Conservation (phyloP, 441 rosid genomes). For the Macaranga tanarius region DNA sequence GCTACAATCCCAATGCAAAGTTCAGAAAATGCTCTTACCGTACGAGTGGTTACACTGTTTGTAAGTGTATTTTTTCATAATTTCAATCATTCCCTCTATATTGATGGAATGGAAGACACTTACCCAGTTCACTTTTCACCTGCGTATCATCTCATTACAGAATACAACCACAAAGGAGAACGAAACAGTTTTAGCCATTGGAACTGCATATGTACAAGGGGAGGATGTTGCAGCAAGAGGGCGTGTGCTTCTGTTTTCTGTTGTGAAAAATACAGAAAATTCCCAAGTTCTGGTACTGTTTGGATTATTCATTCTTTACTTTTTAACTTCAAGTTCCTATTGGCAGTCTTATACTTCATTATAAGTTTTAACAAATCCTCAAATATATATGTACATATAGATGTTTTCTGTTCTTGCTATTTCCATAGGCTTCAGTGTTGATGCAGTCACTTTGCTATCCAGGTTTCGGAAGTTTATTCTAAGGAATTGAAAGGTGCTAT, state of each 20-base stretch:
- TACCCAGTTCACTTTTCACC: slow-evolving; percentile 16
- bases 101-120: slow-evolving; percentile 6
- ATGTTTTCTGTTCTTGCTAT: slow-evolving; percentile 4
- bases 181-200: slow-evolving; percentile 86
- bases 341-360: background rate
- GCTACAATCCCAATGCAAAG: slow-evolving; percentile 96
- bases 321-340: background rate
- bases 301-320: slow-evolving; percentile 1
- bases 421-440: slow-evolving; percentile 5
- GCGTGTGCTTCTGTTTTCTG: slow-evolving; percentile 82
- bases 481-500: slow-evolving; percentile 97
- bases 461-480: slow-evolving; percentile 97
- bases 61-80: slow-evolving; percentile 54
- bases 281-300: slow-evolving; percentile 65
- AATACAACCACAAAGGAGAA: slow-evolving; percentile 80
- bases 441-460: slow-evolving; percentile 18
- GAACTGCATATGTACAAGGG: slow-evolving; percentile 98
- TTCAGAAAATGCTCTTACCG: slow-evolving; percentile 93
- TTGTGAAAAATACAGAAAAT: slow-evolving; percentile 62
- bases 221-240: slow-evolving; percentile 99
- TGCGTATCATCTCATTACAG: slow-evolving; percentile 44
- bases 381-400: too few relatives aligned
- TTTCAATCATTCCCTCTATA: slow-evolving; percentile 14
- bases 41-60: slow-evolving; percentile 82
- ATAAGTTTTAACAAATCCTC: background rate